A percentile compares a stretch with the other conserved stretches of the same genome.
Conservation (phyloP, 106 monocot species). For the Phalaenopsis equestris region DNA sequence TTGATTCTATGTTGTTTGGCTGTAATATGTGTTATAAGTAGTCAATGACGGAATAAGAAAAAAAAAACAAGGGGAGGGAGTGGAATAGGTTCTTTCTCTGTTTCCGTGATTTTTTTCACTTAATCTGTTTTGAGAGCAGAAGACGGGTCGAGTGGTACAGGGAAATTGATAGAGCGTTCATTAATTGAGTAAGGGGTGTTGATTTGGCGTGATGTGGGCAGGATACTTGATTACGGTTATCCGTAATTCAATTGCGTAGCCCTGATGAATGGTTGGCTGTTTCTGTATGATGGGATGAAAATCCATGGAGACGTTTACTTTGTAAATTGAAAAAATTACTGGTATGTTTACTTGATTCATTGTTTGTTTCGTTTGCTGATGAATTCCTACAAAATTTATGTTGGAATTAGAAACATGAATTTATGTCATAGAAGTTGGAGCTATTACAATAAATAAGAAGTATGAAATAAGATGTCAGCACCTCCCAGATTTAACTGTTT, state of each 20-base stretch:
- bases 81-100: too few species aligned
- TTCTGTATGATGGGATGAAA: neutral
- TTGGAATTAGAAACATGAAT: too few species aligned
- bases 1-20: neutral
- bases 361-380: too few species aligned
- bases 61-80: too few species aligned
- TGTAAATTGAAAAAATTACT: too few species aligned
- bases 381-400: too few species aligned
- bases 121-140: neutral
- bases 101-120: too few species aligned
- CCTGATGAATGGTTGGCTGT: neutral
- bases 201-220: neutral
- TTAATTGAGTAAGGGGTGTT: neutral
- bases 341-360: too few species aligned
- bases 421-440: too few species aligned
- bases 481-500: too few species aligned
- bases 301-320: neutral
- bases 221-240: neutral
- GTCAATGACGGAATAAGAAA: neutral
- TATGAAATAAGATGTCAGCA: too few species aligned
- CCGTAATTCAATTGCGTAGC: neutral
- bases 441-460: too few species aligned
- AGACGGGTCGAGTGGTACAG: neutral
- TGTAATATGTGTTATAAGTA: neutral
- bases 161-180: neutral